Conservation (phyloP, 169 alveolate genomes). For the Amoebophrya sp. region DNA sequence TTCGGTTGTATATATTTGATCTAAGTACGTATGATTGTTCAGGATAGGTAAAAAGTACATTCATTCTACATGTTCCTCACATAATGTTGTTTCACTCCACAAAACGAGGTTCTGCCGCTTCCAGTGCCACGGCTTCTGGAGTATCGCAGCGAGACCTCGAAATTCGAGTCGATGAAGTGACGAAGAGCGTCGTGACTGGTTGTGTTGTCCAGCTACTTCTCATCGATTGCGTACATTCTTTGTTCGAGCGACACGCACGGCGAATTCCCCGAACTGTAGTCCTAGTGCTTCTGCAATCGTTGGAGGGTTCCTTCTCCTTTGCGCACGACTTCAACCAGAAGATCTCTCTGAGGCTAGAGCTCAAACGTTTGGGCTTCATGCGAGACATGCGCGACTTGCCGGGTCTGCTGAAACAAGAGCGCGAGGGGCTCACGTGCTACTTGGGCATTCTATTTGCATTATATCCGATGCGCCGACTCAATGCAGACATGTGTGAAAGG, state of each 20-base stretch:
- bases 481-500: neutral
- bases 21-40: too few species aligned
- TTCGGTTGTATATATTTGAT: too few species aligned
- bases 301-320: neutral
- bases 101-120: neutral
- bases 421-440: conserved; percentile 33
- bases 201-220: conserved; percentile 34
- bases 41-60: too few species aligned
- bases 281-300: neutral
- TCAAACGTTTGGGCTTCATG: conserved; percentile 36
- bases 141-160: neutral
- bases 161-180: neutral
- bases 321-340: conserved; percentile 35
- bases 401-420: conserved; percentile 38
- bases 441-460: neutral
- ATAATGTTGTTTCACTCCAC: too few species aligned
- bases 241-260: neutral
- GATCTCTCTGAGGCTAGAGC: conserved; percentile 13
- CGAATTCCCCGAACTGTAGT: neutral
- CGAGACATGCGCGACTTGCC: conserved; percentile 39
- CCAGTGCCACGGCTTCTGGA: neutral
- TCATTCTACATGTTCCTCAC: too few species aligned
- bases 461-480: neutral
- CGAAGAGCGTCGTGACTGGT: conserved; percentile 4
- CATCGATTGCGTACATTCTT: conserved; percentile 11